phyloP scores from a whole-genome alignment of 1,284 basidiomycete species.

The Serendipita sp. region DNA sequence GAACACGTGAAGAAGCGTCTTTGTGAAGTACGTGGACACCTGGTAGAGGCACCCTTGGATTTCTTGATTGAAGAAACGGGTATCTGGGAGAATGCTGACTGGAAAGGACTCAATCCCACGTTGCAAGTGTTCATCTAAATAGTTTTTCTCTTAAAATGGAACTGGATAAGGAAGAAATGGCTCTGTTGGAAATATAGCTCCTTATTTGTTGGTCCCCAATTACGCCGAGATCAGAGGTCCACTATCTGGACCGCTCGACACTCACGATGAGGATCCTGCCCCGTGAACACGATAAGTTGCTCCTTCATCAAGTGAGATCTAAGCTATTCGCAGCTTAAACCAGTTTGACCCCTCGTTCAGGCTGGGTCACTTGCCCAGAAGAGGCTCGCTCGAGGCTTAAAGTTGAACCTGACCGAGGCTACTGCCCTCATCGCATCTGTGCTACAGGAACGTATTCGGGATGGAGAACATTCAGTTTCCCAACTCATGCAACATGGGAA shows the following conservation, averaged over 20 bases:
- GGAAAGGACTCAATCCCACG: slow-evolving; percentile 61
- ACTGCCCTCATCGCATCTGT: slow-evolving; percentile 82
- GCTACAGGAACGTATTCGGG: slow-evolving; percentile 89
- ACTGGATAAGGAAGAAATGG: too few species aligned
- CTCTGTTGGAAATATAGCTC: too few species aligned
- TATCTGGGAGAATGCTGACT: slow-evolving; percentile 55
- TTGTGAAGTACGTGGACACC: slow-evolving; percentile 36
- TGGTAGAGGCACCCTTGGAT: slow-evolving; percentile 67
- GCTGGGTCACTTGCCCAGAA: slow-evolving; percentile 84
- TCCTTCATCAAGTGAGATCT: slow-evolving; percentile 23
- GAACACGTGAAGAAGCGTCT: slow-evolving; percentile 62
- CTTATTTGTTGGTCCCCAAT: not conserved
- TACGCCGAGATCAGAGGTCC: not conserved
- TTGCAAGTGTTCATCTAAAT: slow-evolving; percentile 56
- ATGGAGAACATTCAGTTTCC: slow-evolving; percentile 78
- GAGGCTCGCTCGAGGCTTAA: slow-evolving; percentile 79
- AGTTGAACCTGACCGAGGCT: slow-evolving; percentile 79
- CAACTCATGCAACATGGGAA: slow-evolving; percentile 90
- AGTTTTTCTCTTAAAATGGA: too few species aligned
- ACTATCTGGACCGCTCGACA: not conserved
- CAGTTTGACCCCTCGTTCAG: slow-evolving; percentile 23
- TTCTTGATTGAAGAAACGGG: slow-evolving; percentile 69
- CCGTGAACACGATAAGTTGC: slow-evolving; percentile 27
- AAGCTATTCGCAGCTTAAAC: not conserved
- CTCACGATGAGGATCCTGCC: slow-evolving; percentile 26